Conservation (phyloP, 192 early-diverging fungal species). For the Gaertneriomyces semiglobifer region DNA sequence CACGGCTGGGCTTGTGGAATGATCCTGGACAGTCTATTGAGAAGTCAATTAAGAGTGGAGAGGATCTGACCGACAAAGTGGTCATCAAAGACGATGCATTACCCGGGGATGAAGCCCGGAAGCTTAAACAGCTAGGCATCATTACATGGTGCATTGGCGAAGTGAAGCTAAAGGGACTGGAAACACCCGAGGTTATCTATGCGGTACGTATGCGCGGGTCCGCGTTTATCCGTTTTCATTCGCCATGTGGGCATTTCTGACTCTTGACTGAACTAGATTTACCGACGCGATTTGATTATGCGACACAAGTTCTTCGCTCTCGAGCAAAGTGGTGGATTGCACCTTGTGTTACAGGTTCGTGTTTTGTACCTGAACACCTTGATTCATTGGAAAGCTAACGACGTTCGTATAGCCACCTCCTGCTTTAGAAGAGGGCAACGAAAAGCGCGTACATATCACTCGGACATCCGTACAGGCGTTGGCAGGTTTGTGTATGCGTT, state of each 20-base stretch:
- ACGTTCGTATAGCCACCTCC: too few species aligned
- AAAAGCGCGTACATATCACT: too few species aligned
- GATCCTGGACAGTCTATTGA: slow-evolving; percentile 5
- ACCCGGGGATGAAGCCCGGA: slow-evolving; percentile 5
- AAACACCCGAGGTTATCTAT: slow-evolving; percentile 79
- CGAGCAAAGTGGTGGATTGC: slow-evolving; percentile 33
- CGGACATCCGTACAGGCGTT: slow-evolving; percentile 41
- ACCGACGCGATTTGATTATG: slow-evolving; percentile 21
- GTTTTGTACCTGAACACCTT: too few species aligned
- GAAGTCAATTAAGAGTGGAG: slow-evolving; percentile 23
- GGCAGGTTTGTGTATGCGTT: slow-evolving; percentile 53
- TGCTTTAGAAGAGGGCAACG: too few species aligned
- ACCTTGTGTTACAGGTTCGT: slow-evolving; percentile 13
- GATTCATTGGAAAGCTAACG: too few species aligned
- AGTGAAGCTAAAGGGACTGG: slow-evolving; percentile 80
- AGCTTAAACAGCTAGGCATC: slow-evolving; percentile 26
- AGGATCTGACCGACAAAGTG: slow-evolving; percentile 24
- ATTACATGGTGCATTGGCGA: slow-evolving; percentile 70
- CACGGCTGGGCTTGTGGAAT: slow-evolving; percentile 18
- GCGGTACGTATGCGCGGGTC: slow-evolving; percentile 40
- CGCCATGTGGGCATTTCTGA: not conserved
- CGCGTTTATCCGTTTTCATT: not conserved
- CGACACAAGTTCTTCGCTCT: slow-evolving; percentile 34
- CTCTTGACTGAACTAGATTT: slow-evolving; percentile 28
- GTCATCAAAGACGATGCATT: slow-evolving; percentile 18